phyloP scores from a whole-genome alignment of 805 yeast species.

The Lachancea kluyveri region DNA sequence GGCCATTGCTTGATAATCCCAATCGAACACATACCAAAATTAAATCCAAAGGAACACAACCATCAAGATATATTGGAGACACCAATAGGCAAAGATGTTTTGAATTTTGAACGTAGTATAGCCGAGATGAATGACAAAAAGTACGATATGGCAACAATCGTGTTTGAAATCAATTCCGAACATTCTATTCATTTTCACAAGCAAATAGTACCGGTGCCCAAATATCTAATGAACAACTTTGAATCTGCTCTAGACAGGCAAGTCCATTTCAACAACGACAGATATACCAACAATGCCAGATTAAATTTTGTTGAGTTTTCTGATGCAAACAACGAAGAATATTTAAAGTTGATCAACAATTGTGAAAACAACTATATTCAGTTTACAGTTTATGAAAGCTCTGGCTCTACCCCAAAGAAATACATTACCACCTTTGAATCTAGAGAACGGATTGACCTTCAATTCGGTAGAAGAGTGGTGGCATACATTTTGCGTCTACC shows the following conservation, averaged over 20 bases:
- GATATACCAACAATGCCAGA: slow-evolving; percentile 36
- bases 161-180: slow-evolving; percentile 62
- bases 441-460: slow-evolving; percentile 54
- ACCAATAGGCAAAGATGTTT: slow-evolving; percentile 39
- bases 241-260: slow-evolving; percentile 41
- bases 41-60: slow-evolving; percentile 21
- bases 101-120: slow-evolving; percentile 41
- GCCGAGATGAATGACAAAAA: slow-evolving; percentile 40
- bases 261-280: slow-evolving; percentile 41
- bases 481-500: slow-evolving; percentile 58
- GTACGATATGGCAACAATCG: slow-evolving; percentile 45
- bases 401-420: slow-evolving; percentile 25
- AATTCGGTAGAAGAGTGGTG: slow-evolving; percentile 75
- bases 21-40: slow-evolving; percentile 59
- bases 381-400: slow-evolving; percentile 32
- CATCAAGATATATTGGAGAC: slow-evolving; percentile 25
- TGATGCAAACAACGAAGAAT: slow-evolving; percentile 21
- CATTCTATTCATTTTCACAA: slow-evolving; percentile 69
- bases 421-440: slow-evolving; percentile 28
- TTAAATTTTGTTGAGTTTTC: slow-evolving; percentile 37
- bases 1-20: slow-evolving; percentile 84
- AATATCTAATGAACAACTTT: slow-evolving; percentile 38
- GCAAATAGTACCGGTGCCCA: slow-evolving; percentile 69
- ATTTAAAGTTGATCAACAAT: slow-evolving; percentile 24
- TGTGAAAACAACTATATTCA: slow-evolving; percentile 28